Evolutionary conservation across 2,329 filamentous ascomycete species (phyloP).

Genomic region (Fusarium piperis): DNA sequence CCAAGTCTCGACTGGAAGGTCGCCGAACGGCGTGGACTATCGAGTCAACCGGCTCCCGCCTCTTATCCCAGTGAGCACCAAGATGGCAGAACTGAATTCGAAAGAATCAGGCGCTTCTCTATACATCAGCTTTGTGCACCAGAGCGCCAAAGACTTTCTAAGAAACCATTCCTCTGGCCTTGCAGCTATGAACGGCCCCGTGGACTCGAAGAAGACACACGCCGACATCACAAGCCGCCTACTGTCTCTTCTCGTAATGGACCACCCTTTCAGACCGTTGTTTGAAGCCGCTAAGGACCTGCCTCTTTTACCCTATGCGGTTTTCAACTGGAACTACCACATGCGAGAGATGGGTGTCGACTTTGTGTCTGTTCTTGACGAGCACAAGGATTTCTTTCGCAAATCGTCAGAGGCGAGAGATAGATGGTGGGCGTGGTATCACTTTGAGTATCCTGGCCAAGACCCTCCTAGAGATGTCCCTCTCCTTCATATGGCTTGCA

Average conservation of each 20-base stretch:
- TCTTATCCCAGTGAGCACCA: background rate
- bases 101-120: background rate
- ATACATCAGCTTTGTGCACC: background rate
- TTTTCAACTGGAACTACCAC: background rate
- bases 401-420: background rate
- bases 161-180: background rate
- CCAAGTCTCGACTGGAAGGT: background rate
- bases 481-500: background rate
- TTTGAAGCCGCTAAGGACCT: background rate
- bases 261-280: background rate
- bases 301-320: background rate
- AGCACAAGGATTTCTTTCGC: background rate
- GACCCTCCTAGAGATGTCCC: background rate
- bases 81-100: background rate
- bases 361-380: background rate
- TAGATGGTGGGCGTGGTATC: background rate
- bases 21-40: background rate
- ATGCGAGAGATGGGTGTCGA: background rate
- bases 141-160: constrained; percentile 14
- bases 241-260: background rate
- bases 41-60: background rate
- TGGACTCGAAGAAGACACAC: background rate
- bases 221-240: background rate
- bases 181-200: accelerated
- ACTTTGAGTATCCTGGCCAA: background rate